These are phyloP conservation scores for Lasiosphaeria miniovina DNA, from an alignment of 495 filamentous ascomycete species.

Conservation along the genomic window DNA sequence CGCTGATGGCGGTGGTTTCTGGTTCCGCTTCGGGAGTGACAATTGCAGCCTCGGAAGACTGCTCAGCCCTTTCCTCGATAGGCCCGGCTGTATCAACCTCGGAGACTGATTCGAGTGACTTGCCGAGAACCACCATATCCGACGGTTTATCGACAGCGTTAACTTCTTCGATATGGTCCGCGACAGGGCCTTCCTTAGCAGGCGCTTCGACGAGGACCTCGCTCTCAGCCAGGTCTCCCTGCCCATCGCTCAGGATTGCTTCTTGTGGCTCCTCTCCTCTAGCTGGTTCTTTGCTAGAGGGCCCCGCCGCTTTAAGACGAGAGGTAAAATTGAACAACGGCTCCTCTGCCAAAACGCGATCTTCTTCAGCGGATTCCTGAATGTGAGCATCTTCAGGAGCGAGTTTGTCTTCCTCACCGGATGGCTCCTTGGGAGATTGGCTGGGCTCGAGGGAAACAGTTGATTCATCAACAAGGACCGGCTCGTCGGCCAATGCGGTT, in stretches of 20 bases:
- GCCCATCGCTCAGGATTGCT: neutral
- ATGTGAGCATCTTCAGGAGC: neutral
- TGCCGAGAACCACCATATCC: too few species aligned
- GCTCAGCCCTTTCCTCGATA: too few species aligned
- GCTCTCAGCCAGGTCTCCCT: neutral
- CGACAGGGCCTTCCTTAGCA: too few species aligned
- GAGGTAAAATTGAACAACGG: neutral
- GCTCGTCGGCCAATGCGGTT: neutral
- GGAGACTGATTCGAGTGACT: too few species aligned
- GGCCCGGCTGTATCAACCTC: too few species aligned
- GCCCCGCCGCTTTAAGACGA: neutral
- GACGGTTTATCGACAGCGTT: too few species aligned
- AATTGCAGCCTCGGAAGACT: too few species aligned
- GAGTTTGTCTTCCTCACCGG: neutral
- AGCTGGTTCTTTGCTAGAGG: neutral
- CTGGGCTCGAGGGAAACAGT: neutral
- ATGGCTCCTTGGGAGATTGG: constrained; percentile 2
- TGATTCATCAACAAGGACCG: neutral
- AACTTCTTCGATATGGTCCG: too few species aligned
- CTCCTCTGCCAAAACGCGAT: neutral
- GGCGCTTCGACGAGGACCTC: neutral
- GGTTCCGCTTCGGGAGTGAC: too few species aligned
- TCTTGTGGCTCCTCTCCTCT: neutral
- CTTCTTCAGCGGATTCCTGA: neutral
- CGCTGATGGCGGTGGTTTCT: too few species aligned